Base-by-base conservation (phyloP, 1,284 basidiomycete species). In the Pseudozyma sp. region DNA sequence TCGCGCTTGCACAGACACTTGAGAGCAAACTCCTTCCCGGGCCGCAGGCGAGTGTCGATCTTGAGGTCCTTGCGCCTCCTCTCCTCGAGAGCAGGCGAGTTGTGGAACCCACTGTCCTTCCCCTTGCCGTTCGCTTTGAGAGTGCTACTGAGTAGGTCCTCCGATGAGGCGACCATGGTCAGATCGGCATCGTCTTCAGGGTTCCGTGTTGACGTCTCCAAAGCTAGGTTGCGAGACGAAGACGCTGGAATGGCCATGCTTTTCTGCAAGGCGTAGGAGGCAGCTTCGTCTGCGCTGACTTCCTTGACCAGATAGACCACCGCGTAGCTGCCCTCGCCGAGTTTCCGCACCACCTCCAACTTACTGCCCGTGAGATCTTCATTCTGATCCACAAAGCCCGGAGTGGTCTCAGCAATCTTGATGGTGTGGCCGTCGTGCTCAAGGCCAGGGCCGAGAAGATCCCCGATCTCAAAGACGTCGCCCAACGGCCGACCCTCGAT, bases 1-100 rank as follows among this genome's bases (percentile, higher is more conserved):
- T 84, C 78, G 31, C 81, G 75, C 62, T 83, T 98, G 84, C 92
- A 94, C 64, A 99, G 87, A 85, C 94, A 94, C 88, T 99, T 99
- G 86, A 99, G 90, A 17, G 96, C 95, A 84, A 92, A 99, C 84
- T 97, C 91, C 64, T 92, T 73, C 24, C 63, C 55, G 34, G 69
- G 70, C 29, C 51, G 55, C 30, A 68, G 47, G 33, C 47, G 54
- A 2, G 62, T 69, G 50, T 62, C 50, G 49, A 75, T 43, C 39
- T 62, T 64, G 48, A 74, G 71, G n/a, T 74, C 59, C 45, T 69
- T 74, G 62, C 72, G 67, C 17, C 72, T 52, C 31, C 72, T 54
- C 42, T 70, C 60, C 29, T 75, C 67, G 31, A 75, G 64, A 4
- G 72, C 67, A 24, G 72, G 71, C 14, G 71, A 74, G 39, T 69